Evolutionary conservation across 176 grass and related monocot genomes (phyloP), one percentile per base, ranked within the genome.

Genomic region (Phragmites australis): DNA sequence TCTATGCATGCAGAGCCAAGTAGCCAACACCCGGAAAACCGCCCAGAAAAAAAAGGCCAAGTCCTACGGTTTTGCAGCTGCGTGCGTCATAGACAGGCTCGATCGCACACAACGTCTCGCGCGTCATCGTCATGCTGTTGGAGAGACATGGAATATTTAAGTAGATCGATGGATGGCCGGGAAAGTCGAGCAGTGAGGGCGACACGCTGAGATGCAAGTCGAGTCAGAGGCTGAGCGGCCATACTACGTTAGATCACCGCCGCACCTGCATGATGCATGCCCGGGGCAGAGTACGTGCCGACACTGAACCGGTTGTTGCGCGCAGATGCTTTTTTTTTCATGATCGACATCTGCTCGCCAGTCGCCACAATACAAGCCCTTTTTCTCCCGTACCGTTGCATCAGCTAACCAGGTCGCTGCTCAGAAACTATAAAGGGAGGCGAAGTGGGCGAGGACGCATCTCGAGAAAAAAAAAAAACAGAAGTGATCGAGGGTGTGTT

Each of bases 241-340:
- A 37, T 25, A 30, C 53, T 26, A 30, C 1, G 14, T 26, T 15
- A 8, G 21, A 64, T 42, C 61, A 18, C 25, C 14, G 31, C 19
- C 51, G 12, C 9, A 50, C 26, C n/a, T 2, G 22, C 15, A 1
- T 19, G 55, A 46, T 45, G 57, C 23, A 30, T 25, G 57, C 25
- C 3, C 12, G 25, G 41, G 50, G 65, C 80, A 15, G 45, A 23
- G 62, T 29, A 16, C 19, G 62, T 25, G 37, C 14, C 79, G 54
- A 77, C 79, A 77, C 72, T n/a, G n/a, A n/a, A n/a, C n/a, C 19
- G 79, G 64, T 27, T 11, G 78, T 46, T 82, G 85, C 44, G 32
- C 8, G 37, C 15, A 15, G 47, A 26, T 27, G 73, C 54, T 9
- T 76, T 75, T 42, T 12, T 30, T 22, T 68, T 3, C 39, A 18